Conservation (phyloP, 169 alveolate genomes). For the Plasmodium gonderi region DNA sequence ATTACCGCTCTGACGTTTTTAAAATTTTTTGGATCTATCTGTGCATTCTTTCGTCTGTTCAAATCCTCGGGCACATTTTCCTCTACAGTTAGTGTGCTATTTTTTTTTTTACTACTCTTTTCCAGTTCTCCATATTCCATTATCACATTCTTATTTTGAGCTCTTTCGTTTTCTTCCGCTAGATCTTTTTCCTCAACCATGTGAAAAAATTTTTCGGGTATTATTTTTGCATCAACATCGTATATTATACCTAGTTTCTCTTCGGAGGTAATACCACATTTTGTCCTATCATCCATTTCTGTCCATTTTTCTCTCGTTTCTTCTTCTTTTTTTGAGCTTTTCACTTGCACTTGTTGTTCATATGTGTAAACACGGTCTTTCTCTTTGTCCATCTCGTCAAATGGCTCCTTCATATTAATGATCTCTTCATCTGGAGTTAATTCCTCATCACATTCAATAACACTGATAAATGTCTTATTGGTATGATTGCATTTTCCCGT, state of each 20-base stretch:
- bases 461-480: neutral
- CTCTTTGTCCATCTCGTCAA: neutral
- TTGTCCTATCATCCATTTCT: neutral
- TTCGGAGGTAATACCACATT: too few species aligned
- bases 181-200: neutral
- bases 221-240: neutral
- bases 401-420: neutral
- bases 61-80: too few species aligned
- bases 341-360: neutral
- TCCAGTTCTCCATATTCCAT: neutral
- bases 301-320: neutral
- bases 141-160: too few species aligned
- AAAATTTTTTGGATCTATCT: neutral
- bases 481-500: neutral
- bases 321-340: neutral
- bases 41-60: neutral
- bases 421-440: neutral
- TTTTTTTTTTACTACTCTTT: neutral
- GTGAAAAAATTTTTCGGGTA: neutral
- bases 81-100: too few species aligned
- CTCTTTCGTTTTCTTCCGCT: neutral
- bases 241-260: neutral
- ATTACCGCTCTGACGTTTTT: neutral
- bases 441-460: neutral
- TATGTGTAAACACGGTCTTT: neutral